These are phyloP conservation scores for Schizothecium vesticola DNA, from an alignment of 495 filamentous ascomycete genomes.

Conservation along the genomic window DNA sequence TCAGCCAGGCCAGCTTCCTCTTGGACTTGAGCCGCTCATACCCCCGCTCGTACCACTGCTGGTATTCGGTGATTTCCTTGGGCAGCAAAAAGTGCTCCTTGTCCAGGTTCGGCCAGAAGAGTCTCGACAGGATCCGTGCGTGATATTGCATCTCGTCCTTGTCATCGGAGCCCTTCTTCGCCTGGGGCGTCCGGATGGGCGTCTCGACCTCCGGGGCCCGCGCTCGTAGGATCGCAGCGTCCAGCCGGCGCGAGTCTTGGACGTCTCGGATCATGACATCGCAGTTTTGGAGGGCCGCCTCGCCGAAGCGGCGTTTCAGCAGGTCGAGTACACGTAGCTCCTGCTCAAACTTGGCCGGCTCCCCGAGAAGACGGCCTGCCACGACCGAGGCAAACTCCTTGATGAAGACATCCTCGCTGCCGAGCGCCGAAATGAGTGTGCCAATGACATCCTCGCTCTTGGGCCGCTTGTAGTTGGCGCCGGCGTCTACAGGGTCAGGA, in stretches of 20 bases:
- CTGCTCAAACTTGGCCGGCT: conserved; percentile 65
- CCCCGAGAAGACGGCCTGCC: conserved; percentile 70
- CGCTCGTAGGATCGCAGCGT: conserved; percentile 47
- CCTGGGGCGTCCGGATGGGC: not conserved
- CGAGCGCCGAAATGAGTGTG: conserved; percentile 79
- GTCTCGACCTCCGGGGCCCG: not conserved
- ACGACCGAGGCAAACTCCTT: conserved; percentile 86
- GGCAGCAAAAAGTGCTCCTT: conserved; percentile 73
- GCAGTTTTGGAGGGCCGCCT: conserved; percentile 76
- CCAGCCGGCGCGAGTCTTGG: conserved; percentile 72
- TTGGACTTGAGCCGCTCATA: conserved; percentile 75
- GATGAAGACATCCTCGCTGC: conserved; percentile 82
- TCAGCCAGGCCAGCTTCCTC: conserved; percentile 83
- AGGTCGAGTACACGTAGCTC: conserved; percentile 75
- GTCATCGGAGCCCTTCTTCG: conserved; percentile 20
- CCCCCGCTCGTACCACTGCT: conserved; percentile 64
- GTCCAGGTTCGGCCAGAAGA: conserved; percentile 88
- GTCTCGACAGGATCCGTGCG: conserved; percentile 80
- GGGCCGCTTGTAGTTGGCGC: conserved; percentile 82
- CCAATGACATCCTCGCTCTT: conserved; percentile 89
- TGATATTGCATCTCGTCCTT: conserved; percentile 42
- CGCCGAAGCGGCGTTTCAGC: conserved; percentile 83
- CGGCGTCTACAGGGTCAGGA: conserved; percentile 88
- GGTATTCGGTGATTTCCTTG: conserved; percentile 52
- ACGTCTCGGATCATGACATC: conserved; percentile 97